Conservation (phyloP, 495 filamentous ascomycete genomes). For the Aspergillus bertholletiae region DNA sequence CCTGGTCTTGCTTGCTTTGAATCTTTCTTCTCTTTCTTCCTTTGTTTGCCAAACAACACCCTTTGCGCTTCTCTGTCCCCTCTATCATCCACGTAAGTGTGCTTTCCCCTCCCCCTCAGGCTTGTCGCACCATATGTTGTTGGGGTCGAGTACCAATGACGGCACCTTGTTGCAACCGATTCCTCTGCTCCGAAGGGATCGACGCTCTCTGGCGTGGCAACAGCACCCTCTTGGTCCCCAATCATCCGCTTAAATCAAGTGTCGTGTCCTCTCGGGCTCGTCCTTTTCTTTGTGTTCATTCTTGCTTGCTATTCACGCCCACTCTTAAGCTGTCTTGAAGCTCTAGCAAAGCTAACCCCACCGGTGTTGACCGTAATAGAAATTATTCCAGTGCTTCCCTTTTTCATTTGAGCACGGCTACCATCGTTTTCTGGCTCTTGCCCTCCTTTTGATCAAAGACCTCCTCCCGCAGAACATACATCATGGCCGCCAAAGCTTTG, state of each 20-base stretch:
- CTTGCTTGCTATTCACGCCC: not conserved
- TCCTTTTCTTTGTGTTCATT: not conserved
- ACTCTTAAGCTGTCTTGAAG: not conserved
- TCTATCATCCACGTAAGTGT: not conserved
- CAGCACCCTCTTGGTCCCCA: constrained; percentile 12
- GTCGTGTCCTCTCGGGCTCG: constrained; percentile 1
- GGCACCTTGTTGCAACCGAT: constrained; percentile 30
- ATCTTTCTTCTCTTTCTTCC: constrained; percentile 1
- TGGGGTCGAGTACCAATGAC: constrained; percentile 23
- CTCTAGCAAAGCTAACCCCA: not conserved
- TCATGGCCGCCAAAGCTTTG: constrained; percentile 69
- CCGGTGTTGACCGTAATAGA: not conserved
- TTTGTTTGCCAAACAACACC: not conserved
- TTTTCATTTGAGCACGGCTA: not conserved
- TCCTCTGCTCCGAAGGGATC: constrained; percentile 23
- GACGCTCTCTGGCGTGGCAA: constrained; percentile 28
- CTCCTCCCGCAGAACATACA: constrained; percentile 20
- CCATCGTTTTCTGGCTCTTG: not conserved
- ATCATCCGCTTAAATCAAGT: constrained; percentile 2
- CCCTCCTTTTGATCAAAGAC: not conserved
- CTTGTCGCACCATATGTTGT: not conserved
- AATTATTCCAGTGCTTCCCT: not conserved
- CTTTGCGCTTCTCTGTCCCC: not conserved
- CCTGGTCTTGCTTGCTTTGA: not conserved
- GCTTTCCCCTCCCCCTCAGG: not conserved